A percentile compares a stretch with the other conserved stretches of the same genome.
Evolutionary conservation across 73 alveolate genomes (phyloP).

Genomic region (Symbiodinium natans): DNA sequence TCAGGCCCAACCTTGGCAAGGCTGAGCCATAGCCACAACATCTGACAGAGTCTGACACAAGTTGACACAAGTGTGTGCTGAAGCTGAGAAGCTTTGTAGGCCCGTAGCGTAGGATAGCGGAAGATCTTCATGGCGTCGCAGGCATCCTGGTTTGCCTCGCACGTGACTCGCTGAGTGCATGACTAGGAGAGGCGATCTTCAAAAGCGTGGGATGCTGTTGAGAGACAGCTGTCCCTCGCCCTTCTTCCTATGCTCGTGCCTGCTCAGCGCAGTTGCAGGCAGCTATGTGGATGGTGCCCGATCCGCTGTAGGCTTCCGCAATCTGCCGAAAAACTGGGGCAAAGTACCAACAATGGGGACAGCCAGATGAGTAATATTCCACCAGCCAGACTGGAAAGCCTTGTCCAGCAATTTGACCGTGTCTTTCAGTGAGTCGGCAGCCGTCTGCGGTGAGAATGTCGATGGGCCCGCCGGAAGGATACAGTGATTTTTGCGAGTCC

Average conservation of each 20-base stretch:
- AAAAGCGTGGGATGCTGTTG: background rate
- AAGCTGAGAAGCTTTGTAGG: background rate
- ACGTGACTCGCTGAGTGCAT: background rate
- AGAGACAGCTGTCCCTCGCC: background rate
- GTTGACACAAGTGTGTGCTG: background rate
- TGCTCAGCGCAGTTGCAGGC: conserved; percentile 73
- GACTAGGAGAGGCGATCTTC: background rate
- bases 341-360: conserved; percentile 80
- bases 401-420: background rate
- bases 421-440: conserved; percentile 23
- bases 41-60: no score
- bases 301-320: conserved; percentile 34
- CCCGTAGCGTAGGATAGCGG: conserved; percentile 53
- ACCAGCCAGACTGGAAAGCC: background rate
- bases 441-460: background rate
- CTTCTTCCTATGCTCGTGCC: conserved; percentile 21
- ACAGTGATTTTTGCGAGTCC: conserved; percentile 52
- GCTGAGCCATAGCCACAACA: no score
- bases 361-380: conserved; percentile 66
- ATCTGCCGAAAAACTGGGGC: conserved; percentile 74
- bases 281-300: conserved; percentile 24
- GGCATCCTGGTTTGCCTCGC: conserved; percentile 37
- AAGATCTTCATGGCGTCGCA: conserved; percentile 77
- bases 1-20: background rate
- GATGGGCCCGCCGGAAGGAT: conserved; percentile 45